Conservation (phyloP, 305 asterid species). For the Fraxinus ornus region DNA sequence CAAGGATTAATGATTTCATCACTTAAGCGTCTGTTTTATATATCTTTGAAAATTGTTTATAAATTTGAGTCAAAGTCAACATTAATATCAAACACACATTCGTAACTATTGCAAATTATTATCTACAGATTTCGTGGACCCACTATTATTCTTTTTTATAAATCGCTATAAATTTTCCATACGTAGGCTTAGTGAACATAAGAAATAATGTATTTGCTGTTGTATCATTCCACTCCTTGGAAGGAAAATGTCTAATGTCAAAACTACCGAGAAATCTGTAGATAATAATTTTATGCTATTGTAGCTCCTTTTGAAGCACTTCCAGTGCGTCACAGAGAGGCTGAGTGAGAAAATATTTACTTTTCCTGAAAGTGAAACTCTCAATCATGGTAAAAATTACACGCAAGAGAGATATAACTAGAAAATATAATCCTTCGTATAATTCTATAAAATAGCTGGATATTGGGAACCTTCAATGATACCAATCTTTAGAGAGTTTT, state of each 20-base stretch:
- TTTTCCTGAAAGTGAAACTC: neutral
- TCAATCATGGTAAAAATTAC: neutral
- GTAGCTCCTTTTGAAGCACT: slow-evolving; percentile 2
- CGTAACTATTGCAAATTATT: neutral
- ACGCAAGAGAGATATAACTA: neutral
- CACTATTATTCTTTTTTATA: neutral
- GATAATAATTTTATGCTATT: no score
- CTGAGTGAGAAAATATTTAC: neutral
- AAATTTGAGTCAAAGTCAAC: neutral
- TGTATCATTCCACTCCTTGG: neutral
- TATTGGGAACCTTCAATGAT: neutral
- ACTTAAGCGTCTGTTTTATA: neutral
- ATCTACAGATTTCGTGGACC: neutral
- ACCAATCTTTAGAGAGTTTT: neutral
- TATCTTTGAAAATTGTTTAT: neutral
- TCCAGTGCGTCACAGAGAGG: neutral
- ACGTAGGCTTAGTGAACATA: neutral
- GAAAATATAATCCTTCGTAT: neutral
- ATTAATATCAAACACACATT: neutral
- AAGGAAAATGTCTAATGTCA: neutral
- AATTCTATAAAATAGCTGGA: neutral
- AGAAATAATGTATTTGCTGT: neutral
- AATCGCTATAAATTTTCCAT: neutral
- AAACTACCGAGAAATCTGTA: no score
- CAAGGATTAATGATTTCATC: slow-evolving; percentile 15